A percentile compares a stretch with the other conserved stretches of the same genome.
phyloP scores from a whole-genome alignment of 257 asterid genomes.

The Striga asiatica region DNA sequence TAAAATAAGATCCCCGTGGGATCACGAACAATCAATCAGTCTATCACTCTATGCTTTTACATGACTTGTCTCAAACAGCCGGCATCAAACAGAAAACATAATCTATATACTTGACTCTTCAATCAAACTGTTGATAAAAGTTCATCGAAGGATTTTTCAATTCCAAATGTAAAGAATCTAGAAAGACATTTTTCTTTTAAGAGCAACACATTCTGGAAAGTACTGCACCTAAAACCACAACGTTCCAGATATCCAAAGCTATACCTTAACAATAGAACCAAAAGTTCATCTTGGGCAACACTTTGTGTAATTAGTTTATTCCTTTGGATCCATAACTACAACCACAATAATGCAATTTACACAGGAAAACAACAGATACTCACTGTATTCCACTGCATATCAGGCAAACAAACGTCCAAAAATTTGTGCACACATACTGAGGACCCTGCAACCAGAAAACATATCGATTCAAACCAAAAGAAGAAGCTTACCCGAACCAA shows the following conservation, averaged over 20 bases:
- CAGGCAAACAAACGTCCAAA: constrained; percentile 79
- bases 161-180: neutral
- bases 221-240: neutral
- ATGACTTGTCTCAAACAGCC: neutral
- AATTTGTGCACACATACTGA: constrained; percentile 77
- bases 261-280: neutral
- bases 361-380: constrained; percentile 21
- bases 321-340: neutral
- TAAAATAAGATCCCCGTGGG: too few relatives aligned
- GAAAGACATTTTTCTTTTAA: neutral
- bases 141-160: neutral
- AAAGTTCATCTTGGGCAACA: neutral
- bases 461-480: neutral
- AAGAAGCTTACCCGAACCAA: neutral
- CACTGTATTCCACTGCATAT: constrained; percentile 93
- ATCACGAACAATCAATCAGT: too few relatives aligned
- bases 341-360: neutral
- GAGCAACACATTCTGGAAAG: neutral
- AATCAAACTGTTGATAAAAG: constrained; percentile 3
- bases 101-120: neutral
- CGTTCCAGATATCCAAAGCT: neutral
- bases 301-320: neutral
- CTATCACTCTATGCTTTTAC: neutral
- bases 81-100: neutral
- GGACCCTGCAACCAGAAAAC: constrained; percentile 59